phyloP scores from a whole-genome alignment of 805 yeast genomes.

The Yarrowia sp. region DNA sequence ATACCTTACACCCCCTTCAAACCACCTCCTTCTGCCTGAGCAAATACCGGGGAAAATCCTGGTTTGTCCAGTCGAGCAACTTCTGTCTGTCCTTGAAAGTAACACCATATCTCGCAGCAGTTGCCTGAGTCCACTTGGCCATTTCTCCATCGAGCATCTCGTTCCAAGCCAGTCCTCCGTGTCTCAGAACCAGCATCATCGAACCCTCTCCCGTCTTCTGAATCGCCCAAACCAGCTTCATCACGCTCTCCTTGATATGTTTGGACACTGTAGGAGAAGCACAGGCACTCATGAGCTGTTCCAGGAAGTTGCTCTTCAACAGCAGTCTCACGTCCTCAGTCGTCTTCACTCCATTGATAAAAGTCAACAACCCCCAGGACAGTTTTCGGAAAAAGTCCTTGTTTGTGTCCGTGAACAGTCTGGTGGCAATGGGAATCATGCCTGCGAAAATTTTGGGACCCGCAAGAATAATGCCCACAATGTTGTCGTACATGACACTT shows the following conservation, averaged over 20 bases:
- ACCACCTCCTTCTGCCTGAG: constrained; percentile 5
- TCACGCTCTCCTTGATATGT: constrained; percentile 23
- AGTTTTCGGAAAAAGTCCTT: constrained; percentile 63
- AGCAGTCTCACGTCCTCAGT: constrained; percentile 62
- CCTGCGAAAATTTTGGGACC: constrained; percentile 56
- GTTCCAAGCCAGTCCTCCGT: constrained; percentile 31
- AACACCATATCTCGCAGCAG: constrained; percentile 13
- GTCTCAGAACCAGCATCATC: constrained; percentile 16
- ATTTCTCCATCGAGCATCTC: constrained; percentile 30
- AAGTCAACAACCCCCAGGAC: constrained; percentile 66
- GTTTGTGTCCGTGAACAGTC: constrained; percentile 52
- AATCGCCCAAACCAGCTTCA: constrained; percentile 25
- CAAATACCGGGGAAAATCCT: background rate
- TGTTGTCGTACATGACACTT: constrained; percentile 75
- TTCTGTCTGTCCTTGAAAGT: constrained; percentile 1
- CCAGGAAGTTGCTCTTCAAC: constrained; percentile 64
- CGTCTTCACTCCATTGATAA: constrained; percentile 58
- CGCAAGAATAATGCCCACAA: constrained; percentile 67
- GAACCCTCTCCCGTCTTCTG: constrained; percentile 20
- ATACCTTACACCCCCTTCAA: background rate
- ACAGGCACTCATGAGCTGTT: constrained; percentile 46
- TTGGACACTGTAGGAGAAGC: constrained; percentile 20
- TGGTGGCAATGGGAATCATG: constrained; percentile 51
- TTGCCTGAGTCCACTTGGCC: constrained; percentile 7
- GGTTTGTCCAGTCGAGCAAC: constrained; percentile 11